These are phyloP conservation scores for Epichloe sp. DNA, from an alignment of 2,329 filamentous ascomycete species.

Conservation along the genomic window DNA sequence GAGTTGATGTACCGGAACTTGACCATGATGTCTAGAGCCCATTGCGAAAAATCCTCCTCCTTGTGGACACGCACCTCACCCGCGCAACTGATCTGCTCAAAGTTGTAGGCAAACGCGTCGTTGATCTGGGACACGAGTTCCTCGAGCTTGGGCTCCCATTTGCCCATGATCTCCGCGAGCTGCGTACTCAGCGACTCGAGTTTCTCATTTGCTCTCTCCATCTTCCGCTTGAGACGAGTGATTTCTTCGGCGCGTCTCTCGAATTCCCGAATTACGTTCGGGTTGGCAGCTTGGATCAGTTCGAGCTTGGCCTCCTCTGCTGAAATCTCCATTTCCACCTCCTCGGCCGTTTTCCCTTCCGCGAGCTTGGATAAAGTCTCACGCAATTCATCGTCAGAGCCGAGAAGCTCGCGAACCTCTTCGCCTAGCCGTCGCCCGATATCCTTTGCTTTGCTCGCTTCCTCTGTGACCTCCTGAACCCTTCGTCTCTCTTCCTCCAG, in stretches of 20 bases:
- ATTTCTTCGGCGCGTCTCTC: constrained; percentile 62
- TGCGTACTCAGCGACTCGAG: constrained; percentile 41
- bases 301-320: constrained; percentile 64
- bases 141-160: constrained; percentile 80
- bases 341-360: constrained; percentile 40
- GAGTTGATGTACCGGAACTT: constrained; percentile 62
- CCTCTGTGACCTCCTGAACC: constrained; percentile 22
- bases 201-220: constrained; percentile 38
- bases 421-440: constrained; percentile 17
- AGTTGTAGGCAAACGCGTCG: constrained; percentile 83
- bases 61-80: constrained; percentile 84
- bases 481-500: constrained; percentile 34
- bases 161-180: constrained; percentile 52
- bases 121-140: constrained; percentile 68
- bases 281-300: constrained; percentile 66
- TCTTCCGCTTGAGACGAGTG: constrained; percentile 42
- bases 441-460: constrained; percentile 24
- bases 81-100: constrained; percentile 85
- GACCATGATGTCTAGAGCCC: constrained; percentile 88
- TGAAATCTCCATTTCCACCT: constrained; percentile 60
- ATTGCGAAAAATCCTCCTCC: constrained; percentile 83
- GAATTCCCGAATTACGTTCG: constrained; percentile 62
- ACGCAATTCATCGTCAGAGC: constrained; percentile 23
- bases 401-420: constrained; percentile 27
- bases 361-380: constrained; percentile 31